Conservation (phyloP, 306 rosid species). For the Pyrus betulifolia region DNA sequence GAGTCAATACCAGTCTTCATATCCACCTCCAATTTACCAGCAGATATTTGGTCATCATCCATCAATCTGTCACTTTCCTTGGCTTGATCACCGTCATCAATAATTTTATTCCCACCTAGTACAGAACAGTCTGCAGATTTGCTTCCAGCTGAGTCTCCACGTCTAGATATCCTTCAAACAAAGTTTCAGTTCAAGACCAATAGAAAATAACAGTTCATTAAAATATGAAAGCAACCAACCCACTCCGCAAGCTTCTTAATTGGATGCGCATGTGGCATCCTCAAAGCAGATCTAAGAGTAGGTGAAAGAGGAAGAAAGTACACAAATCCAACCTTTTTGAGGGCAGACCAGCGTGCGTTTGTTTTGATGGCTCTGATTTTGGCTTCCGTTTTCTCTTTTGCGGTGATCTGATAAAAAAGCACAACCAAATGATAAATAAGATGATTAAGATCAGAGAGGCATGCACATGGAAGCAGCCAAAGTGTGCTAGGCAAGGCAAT, state of each 20-base stretch:
- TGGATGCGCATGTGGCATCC: background rate
- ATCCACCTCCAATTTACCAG: constrained; percentile 13
- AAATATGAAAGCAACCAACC: background rate
- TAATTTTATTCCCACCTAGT: constrained; percentile 1
- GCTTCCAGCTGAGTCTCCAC: constrained; percentile 9
- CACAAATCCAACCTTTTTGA: constrained; percentile 19
- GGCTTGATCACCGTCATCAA: constrained; percentile 10
- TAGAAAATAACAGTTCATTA: background rate
- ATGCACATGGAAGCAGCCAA: background rate
- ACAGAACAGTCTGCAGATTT: constrained; percentile 11
- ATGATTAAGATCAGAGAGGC: background rate
- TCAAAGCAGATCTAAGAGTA: background rate
- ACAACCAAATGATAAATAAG: background rate
- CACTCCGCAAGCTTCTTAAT: background rate
- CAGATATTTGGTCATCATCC: constrained; percentile 7
- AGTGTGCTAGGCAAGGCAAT: background rate
- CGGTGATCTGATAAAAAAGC: constrained; percentile 32
- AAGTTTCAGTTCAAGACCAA: constrained; percentile 8
- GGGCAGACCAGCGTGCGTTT: constrained; percentile 12
- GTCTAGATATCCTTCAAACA: constrained; percentile 15
- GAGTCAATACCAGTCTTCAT: constrained; percentile 12
- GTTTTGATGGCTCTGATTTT: constrained; percentile 4
- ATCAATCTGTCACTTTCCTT: background rate
- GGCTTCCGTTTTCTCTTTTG: constrained; percentile 22
- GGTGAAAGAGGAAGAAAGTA: background rate